These are phyloP conservation scores for Elongisporangium undulatum DNA, from an alignment of 352 stramenopile species.

Conservation along the genomic window DNA sequence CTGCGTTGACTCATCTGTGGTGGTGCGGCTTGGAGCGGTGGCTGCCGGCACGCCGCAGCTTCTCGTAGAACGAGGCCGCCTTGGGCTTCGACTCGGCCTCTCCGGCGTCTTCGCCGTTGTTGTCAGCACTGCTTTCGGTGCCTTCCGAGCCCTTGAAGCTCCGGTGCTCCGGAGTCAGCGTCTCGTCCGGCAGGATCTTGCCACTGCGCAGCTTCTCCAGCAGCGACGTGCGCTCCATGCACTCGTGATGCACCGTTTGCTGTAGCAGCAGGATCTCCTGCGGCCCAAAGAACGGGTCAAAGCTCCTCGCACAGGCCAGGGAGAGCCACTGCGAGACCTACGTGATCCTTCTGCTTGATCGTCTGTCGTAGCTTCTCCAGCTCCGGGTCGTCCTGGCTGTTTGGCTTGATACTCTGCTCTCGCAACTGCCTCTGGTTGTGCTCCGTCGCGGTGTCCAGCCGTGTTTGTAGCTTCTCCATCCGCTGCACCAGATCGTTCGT, in stretches of 20 bases:
- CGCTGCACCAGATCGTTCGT: conserved; percentile 21
- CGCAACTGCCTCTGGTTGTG: conserved; percentile 6
- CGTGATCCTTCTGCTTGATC: conserved; percentile 50
- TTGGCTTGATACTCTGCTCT: conserved; percentile 7
- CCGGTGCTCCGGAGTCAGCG: conserved; percentile 4
- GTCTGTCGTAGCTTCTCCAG: conserved; percentile 31
- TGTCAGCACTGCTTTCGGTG: conserved; percentile 7
- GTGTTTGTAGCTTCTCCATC: conserved; percentile 21
- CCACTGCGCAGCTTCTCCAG: conserved; percentile 66
- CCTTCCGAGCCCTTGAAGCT: conserved; percentile 1
- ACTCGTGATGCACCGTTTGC: conserved; percentile 80
- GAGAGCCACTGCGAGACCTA: conserved; percentile 10
- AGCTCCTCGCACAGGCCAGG: neutral
- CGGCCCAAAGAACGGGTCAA: neutral
- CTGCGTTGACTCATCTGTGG: conserved; percentile 1
- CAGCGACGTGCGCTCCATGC: conserved; percentile 72
- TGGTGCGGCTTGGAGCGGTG: conserved; percentile 36
- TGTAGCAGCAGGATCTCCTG: conserved; percentile 76
- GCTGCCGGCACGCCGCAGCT: conserved; percentile 52
- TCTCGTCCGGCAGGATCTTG: conserved; percentile 60
- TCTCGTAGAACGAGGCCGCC: conserved; percentile 73
- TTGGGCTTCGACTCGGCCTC: conserved; percentile 21
- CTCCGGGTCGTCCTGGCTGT: conserved; percentile 45
- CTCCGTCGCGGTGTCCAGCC: conserved; percentile 10
- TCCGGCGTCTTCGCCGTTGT: conserved; percentile 15